Conservation (phyloP, 345 rosid species). For the Adansonia digitata region DNA sequence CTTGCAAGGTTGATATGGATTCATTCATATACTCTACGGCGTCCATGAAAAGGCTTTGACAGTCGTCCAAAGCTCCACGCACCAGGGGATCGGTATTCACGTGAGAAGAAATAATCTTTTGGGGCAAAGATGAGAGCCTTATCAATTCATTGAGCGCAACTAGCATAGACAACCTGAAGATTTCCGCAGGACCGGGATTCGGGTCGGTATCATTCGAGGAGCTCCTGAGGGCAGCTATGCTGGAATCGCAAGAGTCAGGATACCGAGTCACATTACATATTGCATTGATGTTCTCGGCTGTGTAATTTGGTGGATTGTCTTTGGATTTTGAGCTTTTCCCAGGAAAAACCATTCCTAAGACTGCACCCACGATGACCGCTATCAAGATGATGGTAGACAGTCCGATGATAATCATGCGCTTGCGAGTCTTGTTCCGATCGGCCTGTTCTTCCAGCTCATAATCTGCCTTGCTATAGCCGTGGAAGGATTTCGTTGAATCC, state of each 20-base stretch:
- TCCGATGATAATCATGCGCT: conserved; percentile 15
- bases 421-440: conserved; percentile 18
- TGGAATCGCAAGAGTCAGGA: conserved; percentile 24
- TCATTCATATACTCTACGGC: conserved; percentile 24
- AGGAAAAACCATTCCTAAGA: conserved; percentile 7
- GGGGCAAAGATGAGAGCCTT: conserved; percentile 20
- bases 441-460: conserved; percentile 16
- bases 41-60: conserved; percentile 19
- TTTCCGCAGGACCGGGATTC: conserved; percentile 8
- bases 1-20: conserved; percentile 10
- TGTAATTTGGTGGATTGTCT: background rate
- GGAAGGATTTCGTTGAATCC: conserved; percentile 6
- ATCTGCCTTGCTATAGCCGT: conserved; percentile 9
- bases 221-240: conserved; percentile 23
- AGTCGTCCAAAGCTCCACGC: conserved; percentile 14
- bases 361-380: background rate
- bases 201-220: conserved; percentile 6
- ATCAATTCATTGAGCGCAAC: conserved; percentile 21
- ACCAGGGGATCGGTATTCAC: background rate
- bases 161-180: conserved; percentile 25
- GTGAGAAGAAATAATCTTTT: conserved; percentile 14
- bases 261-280: conserved; percentile 26
- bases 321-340: background rate
- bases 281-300: conserved; percentile 12
- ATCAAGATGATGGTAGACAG: conserved; percentile 14